These are phyloP conservation scores for Termitomyces sp. DNA, from an alignment of 768 basidiomycete genomes.

Conservation along the genomic window DNA sequence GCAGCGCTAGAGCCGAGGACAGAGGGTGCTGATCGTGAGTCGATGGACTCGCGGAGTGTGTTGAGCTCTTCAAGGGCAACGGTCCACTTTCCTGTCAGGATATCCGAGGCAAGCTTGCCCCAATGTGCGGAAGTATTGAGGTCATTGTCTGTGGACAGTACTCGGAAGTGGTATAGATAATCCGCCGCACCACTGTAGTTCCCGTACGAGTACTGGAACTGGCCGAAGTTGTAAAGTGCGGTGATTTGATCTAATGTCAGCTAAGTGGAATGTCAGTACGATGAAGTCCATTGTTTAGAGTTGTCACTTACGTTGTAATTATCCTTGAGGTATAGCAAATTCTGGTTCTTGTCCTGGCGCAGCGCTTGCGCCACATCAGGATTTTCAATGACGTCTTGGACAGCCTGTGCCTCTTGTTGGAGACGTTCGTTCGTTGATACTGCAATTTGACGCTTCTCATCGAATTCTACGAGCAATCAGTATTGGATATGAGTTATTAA, in stretches of 20 bases:
- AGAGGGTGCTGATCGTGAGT: constrained; percentile 60
- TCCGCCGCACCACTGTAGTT: constrained; percentile 96
- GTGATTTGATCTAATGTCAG: constrained; percentile 93
- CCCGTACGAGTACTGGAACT: constrained; percentile 98
- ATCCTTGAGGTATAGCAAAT: constrained; percentile 89
- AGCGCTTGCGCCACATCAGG: constrained; percentile 93
- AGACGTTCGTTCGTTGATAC: constrained; percentile 80
- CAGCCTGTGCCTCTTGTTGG: constrained; percentile 86
- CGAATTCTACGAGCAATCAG: constrained; percentile 59
- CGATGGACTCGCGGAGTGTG: constrained; percentile 88
- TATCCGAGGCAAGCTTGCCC: constrained; percentile 97
- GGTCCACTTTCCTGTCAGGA: constrained; percentile 93
- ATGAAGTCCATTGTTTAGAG: not conserved
- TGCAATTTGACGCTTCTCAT: constrained; percentile 73
- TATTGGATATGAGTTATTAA: not conserved
- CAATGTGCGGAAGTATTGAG: constrained; percentile 96
- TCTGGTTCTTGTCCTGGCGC: constrained; percentile 96
- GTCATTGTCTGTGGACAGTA: constrained; percentile 89
- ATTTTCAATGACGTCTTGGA: constrained; percentile 94
- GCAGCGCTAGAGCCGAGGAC: constrained; percentile 28
- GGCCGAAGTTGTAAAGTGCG: constrained; percentile 94
- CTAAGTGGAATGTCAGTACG: constrained; percentile 33
- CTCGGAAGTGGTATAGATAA: constrained; percentile 98
- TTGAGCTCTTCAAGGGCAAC: constrained; percentile 93
- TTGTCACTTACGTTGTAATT: constrained; percentile 68